Percentiles rank a stretch among this genome's conserved stretches.
Evolutionary conservation across 768 basidiomycete genomes (phyloP).

Genomic region (Heimioporus sp.): DNA sequence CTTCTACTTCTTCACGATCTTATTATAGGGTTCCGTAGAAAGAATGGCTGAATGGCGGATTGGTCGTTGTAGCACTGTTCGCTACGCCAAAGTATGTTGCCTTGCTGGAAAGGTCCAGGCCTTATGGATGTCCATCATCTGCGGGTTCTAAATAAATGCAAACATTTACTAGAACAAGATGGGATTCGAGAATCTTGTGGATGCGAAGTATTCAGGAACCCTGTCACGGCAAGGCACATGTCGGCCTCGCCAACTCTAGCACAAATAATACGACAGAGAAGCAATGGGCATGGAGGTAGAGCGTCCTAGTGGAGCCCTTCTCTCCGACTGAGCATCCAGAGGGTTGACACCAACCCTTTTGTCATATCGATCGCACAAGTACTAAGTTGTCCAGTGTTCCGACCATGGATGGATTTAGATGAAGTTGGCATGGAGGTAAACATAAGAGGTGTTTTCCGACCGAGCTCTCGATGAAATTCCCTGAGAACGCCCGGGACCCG

Average conservation of each 20-base stretch:
- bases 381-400: conserved; percentile 97
- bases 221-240: too few species aligned
- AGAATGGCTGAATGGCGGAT: conserved; percentile 98
- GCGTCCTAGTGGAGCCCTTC: conserved; percentile 87
- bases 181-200: too few species aligned
- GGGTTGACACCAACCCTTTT: conserved; percentile 87
- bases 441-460: conserved; percentile 17
- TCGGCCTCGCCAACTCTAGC: too few species aligned
- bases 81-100: not conserved
- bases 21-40: conserved; percentile 85
- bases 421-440: not conserved
- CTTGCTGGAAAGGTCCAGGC: too few species aligned
- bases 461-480: conserved; percentile 25
- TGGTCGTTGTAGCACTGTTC: conserved; percentile 97
- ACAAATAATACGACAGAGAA: not conserved
- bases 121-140: too few species aligned
- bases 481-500: conserved; percentile 34
- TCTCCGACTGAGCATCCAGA: conserved; percentile 87
- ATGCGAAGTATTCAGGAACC: too few species aligned
- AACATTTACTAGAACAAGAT: too few species aligned
- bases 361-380: conserved; percentile 96
- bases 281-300: conserved; percentile 87
- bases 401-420: conserved; percentile 91
- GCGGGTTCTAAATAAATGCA: too few species aligned
- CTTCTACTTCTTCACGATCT: conserved; percentile 99